Evolutionary conservation across 768 basidiomycete genomes (phyloP).

Genomic region (Kwoniella mangroviensis): DNA sequence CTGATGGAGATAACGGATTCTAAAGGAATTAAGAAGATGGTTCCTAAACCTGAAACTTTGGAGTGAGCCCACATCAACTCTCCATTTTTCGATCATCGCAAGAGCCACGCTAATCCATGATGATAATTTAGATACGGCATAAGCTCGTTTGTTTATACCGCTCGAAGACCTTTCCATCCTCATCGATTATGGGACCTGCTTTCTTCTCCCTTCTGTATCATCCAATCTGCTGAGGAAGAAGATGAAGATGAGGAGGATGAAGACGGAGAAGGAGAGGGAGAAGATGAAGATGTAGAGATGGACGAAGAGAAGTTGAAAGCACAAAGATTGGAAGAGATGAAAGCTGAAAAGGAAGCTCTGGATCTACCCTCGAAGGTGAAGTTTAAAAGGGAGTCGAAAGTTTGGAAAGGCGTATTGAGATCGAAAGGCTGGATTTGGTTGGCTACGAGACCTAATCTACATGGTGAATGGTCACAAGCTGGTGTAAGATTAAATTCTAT

Average conservation of each 20-base stretch:
- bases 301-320: slow-evolving; percentile 37
- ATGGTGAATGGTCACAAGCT: slow-evolving; percentile 57
- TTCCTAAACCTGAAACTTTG: slow-evolving; percentile 53
- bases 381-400: slow-evolving; percentile 42
- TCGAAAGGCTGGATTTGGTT: slow-evolving; percentile 58
- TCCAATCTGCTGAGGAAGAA: slow-evolving; percentile 47
- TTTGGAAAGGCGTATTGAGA: slow-evolving; percentile 53
- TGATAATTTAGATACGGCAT: slow-evolving; percentile 40
- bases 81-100: neutral
- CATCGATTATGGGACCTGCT: slow-evolving; percentile 54
- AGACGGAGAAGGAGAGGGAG: slow-evolving; percentile 23
- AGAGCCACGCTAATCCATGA: neutral
- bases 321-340: slow-evolving; percentile 27
- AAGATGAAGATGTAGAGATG: slow-evolving; percentile 22
- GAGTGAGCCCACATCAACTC: slow-evolving; percentile 50
- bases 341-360: slow-evolving; percentile 46
- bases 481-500: slow-evolving; percentile 30
- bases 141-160: slow-evolving; percentile 53
- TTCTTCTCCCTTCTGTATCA: slow-evolving; percentile 51
- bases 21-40: slow-evolving; percentile 34
- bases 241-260: slow-evolving; percentile 32
- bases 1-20: slow-evolving; percentile 32
- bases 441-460: slow-evolving; percentile 50
- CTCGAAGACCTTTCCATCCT: slow-evolving; percentile 57
- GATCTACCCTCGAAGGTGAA: slow-evolving; percentile 48